Conservation (phyloP, 192 early-diverging fungal species). For the Chytriomyces sp. region DNA sequence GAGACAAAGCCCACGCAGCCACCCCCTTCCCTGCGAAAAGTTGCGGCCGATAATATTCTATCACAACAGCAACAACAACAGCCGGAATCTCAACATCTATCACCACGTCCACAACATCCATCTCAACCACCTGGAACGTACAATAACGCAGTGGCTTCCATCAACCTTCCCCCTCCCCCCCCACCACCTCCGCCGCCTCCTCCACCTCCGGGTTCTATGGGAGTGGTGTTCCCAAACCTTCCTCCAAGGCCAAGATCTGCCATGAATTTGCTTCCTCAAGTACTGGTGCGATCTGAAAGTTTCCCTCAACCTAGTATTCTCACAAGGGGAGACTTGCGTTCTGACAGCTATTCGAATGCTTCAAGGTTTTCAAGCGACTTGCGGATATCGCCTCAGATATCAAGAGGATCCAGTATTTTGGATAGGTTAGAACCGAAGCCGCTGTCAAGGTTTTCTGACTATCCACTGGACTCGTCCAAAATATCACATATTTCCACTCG, state of each 20-base stretch:
- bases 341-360: too few relatives aligned
- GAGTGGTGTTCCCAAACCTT: not conserved
- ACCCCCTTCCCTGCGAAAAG: slow-evolving; percentile 3
- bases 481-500: too few relatives aligned
- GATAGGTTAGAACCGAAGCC: too few relatives aligned
- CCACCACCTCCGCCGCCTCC: not conserved
- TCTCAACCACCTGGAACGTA: not conserved
- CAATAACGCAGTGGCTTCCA: not conserved
- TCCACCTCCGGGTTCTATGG: not conserved
- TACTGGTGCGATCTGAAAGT: too few relatives aligned
- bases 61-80: not conserved
- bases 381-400: too few relatives aligned
- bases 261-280: too few relatives aligned
- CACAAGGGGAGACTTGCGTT: too few relatives aligned
- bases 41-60: slow-evolving; percentile 9
- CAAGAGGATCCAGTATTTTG: too few relatives aligned
- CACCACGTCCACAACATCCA: slow-evolving; percentile 4
- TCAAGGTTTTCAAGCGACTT: too few relatives aligned
- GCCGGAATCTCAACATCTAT: not conserved
- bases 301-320: too few relatives aligned
- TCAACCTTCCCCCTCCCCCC: not conserved
- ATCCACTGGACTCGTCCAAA: too few relatives aligned
- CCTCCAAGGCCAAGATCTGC: not conserved
- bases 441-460: too few relatives aligned
- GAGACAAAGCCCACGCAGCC: not conserved